Evolutionary conservation across 2,329 filamentous ascomycete genomes (phyloP), one percentile per base, ranked within the genome.

Genomic region (Tolypocladium album): DNA sequence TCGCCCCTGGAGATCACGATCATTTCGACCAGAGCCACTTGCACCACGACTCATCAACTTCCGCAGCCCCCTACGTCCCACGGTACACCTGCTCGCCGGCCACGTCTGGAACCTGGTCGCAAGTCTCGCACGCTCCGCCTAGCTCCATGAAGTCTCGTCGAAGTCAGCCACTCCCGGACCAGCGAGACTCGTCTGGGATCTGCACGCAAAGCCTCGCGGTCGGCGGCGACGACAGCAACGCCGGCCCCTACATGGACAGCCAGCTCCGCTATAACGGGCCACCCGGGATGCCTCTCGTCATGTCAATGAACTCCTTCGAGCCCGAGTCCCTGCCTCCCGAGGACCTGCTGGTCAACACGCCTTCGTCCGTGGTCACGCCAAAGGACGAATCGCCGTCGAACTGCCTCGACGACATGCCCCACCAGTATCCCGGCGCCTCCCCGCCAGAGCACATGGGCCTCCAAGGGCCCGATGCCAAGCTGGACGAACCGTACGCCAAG

Each of bases 401-500:
- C 6, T 22, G 20, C 11, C 15, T 61, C 8, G 15, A 52, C 3
- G 45, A 58, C 36, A n/a, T 53, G 15, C 55, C 42, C 8, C 59
- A 47, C 36, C 50, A 40, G 13, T 50, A 31, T 24, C 59, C 40
- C 64, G 65, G 34, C 63, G 62, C 22, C 61, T 56, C 60, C 40
- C 40, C 40, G 40, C 61, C 52, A 66, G 68, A 59, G 66, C 69
- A 13, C 58, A 34, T 31, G 56, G 59, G 24, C 64, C 38, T 57
- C n/a, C 31, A 38, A 5, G 56, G 50, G 8, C 8, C 52, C 34
- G 64, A 61, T 13, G 60, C 53, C 11, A 73, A 73, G 57, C 66
- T 68, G 6, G 82, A 85, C 27, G 82, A 83, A 61, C 88, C 91
- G 0, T 97, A 97, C 69, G 92, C 93, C 0, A 82, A 88, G 67